Evolutionary conservation across 106 monocot genomes (phyloP).

Genomic region (Hemerocallis citrina): DNA sequence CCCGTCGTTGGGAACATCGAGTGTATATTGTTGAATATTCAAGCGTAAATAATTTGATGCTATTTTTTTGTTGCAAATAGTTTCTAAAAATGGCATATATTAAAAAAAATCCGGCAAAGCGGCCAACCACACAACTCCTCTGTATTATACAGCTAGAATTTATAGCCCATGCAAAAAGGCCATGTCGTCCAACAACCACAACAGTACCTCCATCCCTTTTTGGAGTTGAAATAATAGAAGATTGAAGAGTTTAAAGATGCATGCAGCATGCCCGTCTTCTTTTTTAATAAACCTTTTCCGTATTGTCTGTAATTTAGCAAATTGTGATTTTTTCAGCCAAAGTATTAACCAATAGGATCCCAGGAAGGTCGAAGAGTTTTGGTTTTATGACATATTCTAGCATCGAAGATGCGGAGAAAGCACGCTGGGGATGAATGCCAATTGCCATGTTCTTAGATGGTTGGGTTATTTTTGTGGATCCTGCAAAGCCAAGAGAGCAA

Average conservation of each 20-base stretch:
- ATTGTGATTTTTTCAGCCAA: conserved; percentile 77
- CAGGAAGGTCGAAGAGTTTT: conserved; percentile 91
- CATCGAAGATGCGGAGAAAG: conserved; percentile 73
- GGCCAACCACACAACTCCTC: no score
- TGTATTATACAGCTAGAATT: no score
- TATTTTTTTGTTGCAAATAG: no score
- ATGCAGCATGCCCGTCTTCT: no score
- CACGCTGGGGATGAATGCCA: conserved; percentile 70
- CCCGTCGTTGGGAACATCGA: no score
- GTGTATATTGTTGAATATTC: no score
- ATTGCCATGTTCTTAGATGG: conserved; percentile 89
- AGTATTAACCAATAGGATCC: conserved; percentile 65
- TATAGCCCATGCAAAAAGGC: neutral
- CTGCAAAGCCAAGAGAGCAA: conserved; percentile 71
- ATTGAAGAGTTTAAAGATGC: neutral
- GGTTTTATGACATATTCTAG: conserved; percentile 66
- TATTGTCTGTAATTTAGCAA: no score
- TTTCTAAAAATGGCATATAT: no score
- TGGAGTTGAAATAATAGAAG: no score
- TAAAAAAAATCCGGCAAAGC: no score
- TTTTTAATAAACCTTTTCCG: neutral
- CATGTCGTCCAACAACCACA: neutral
- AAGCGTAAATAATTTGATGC: no score
- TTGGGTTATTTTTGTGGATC: conserved; percentile 95
- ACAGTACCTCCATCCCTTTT: neutral